Evolutionary conservation across 345 rosid species (phyloP), one percentile per base, ranked within the genome.

Genomic region (Eucalyptus dawsonii): DNA sequence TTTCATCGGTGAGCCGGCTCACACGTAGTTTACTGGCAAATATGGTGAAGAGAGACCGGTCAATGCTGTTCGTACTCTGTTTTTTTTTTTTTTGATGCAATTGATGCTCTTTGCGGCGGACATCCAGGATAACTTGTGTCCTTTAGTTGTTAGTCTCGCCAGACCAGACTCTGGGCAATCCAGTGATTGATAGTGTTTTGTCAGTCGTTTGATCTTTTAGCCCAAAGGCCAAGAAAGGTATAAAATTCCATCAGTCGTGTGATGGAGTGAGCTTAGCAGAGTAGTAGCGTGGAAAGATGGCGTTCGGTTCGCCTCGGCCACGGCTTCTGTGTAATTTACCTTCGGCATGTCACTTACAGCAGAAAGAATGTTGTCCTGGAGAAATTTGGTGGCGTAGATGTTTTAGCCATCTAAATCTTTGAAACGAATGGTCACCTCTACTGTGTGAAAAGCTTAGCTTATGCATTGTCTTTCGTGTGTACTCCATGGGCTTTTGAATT

Each of bases 1-100:
- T 90, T 95, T 94, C 83, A 92, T 94, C 56, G 92, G 96, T 93
- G 93, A 91, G 91, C 27, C 14, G 37, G 80, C 22, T 31, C 60
- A 34, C 9, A 3, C 12, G 27, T 24, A 62, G 8, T 40, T 87
- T 40, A 8, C 54, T 27, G 6, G 54, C 44, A 14, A 3, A 19
- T 31, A 42, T 51, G 27, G 37, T 25, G 60, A n/a, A 86, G 16
- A 40, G 21, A 49, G 54, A 19, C 24, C 60, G 87, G 27, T 34
- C 42, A 86, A 25, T n/a, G 87, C 51, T 22, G 19, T 85, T 69
- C 80, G 21, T 69, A 21, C 24, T 69, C 80, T 69, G 24, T 69
- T 69, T 5, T 67, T 19, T 34, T 17, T 25, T 69, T 5, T 67
- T 19, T 34, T 17, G 25, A 42, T 17, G 81, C 81, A 34, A 72